Percentiles rank a stretch among this genome's conserved stretches.
Evolutionary conservation across 176 grass and related monocot species (phyloP).

Genomic region (Lolium rigidum): DNA sequence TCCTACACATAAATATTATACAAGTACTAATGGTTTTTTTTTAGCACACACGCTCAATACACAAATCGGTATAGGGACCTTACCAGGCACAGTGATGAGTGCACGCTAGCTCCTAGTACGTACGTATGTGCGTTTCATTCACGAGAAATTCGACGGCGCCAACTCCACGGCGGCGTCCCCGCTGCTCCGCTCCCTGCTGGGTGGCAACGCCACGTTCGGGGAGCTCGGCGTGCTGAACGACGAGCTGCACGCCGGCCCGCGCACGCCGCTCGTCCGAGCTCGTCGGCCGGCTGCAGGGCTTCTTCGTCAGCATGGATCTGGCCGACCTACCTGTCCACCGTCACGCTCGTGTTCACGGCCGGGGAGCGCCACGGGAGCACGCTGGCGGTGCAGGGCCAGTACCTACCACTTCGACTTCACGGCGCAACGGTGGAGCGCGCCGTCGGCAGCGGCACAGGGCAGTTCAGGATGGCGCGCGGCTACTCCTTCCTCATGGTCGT

Average conservation of each 20-base stretch:
- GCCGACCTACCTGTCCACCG: neutral
- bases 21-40: too few relatives aligned
- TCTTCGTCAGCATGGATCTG: slow-evolving; percentile 31
- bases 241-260: too few relatives aligned
- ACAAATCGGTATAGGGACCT: too few relatives aligned
- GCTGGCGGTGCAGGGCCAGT: slow-evolving; percentile 27
- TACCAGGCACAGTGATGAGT: too few relatives aligned
- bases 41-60: too few relatives aligned
- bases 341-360: slow-evolving; percentile 31
- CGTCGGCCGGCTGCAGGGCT: slow-evolving; percentile 28
- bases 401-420: neutral
- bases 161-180: slow-evolving; percentile 21
- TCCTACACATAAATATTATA: too few relatives aligned
- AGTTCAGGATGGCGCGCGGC: slow-evolving; percentile 40
- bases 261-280: neutral
- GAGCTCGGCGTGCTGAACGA: neutral
- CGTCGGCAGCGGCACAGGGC: slow-evolving; percentile 33
- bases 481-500: slow-evolving; percentile 19
- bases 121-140: too few relatives aligned
- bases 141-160: slow-evolving; percentile 33
- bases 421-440: neutral
- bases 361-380: slow-evolving; percentile 30
- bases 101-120: too few relatives aligned
- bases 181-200: slow-evolving; percentile 10
- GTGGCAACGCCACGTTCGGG: slow-evolving; percentile 39